Conservation (phyloP, 768 basidiomycete genomes). For the Calocera cornea region DNA sequence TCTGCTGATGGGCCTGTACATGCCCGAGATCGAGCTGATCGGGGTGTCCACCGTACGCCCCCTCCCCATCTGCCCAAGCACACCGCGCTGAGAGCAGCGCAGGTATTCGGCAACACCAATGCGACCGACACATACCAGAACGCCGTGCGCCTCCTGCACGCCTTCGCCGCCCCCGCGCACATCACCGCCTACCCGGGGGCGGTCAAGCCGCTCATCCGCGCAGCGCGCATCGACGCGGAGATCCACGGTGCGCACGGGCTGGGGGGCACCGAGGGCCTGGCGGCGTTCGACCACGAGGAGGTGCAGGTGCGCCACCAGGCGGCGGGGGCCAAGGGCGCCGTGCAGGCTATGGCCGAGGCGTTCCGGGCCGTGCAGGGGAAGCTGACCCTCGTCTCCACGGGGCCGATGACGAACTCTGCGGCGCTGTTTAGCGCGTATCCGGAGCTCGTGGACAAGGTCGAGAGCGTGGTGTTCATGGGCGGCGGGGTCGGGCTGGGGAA, state of each 20-base stretch:
- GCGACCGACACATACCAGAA: conserved; percentile 51
- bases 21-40: conserved; percentile 49
- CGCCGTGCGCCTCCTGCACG: conserved; percentile 61
- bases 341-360: conserved; percentile 53
- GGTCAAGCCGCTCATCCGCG: conserved; percentile 48
- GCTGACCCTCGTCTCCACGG: conserved; percentile 58
- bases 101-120: conserved; percentile 75
- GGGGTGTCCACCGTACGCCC: conserved; percentile 66
- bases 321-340: conserved; percentile 31
- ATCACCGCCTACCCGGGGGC: conserved; percentile 60
- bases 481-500: conserved; percentile 82
- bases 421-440: conserved; percentile 33
- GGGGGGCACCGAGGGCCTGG: conserved; percentile 70
- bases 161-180: conserved; percentile 48
- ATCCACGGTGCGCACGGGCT: conserved; percentile 78
- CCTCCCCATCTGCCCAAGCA: background rate
- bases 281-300: conserved; percentile 33
- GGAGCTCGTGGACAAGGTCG: conserved; percentile 40
- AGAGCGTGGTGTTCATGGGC: conserved; percentile 78
- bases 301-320: conserved; percentile 40
- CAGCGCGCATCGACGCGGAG: conserved; percentile 14
- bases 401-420: conserved; percentile 76
- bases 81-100: background rate
- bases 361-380: conserved; percentile 34
- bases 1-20: conserved; percentile 60